Evolutionary conservation across 306 rosid genomes (phyloP).

Genomic region (Cyamopsis tetragonoloba): DNA sequence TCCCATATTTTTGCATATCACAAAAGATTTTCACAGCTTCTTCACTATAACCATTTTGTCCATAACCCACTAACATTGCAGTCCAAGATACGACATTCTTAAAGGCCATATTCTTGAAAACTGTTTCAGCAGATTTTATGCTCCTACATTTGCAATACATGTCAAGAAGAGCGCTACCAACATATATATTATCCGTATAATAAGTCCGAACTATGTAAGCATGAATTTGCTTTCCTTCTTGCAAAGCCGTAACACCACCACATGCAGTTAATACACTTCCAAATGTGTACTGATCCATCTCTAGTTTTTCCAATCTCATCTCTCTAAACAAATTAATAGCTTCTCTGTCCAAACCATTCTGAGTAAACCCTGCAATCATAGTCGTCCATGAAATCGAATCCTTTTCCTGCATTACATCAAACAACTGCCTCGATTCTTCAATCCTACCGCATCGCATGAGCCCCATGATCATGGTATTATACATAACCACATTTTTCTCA

Average conservation of each 20-base stretch:
- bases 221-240: conserved; percentile 80
- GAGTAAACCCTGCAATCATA: conserved; percentile 69
- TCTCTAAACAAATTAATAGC: conserved; percentile 53
- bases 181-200: conserved; percentile 65
- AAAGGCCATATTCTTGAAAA: conserved; percentile 64
- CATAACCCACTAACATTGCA: conserved; percentile 86
- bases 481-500: conserved; percentile 68
- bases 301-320: conserved; percentile 53
- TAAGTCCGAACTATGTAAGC: conserved; percentile 64
- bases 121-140: conserved; percentile 61
- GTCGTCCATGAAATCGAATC: conserved; percentile 87
- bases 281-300: conserved; percentile 80
- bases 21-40: conserved; percentile 76
- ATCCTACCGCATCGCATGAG: conserved; percentile 57
- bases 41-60: conserved; percentile 80
- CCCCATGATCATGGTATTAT: conserved; percentile 69
- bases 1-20: conserved; percentile 77
- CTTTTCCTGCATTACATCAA: conserved; percentile 57
- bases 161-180: conserved; percentile 90
- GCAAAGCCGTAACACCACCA: conserved; percentile 61
- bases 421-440: conserved; percentile 49
- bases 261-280: conserved; percentile 89
- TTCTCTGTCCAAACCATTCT: conserved; percentile 58
- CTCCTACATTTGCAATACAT: conserved; percentile 84
- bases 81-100: conserved; percentile 95